Evolutionary conservation across 495 filamentous ascomycete species (phyloP), one percentile per base, ranked within the genome.

Genomic region (Aspergillus hancockii): DNA sequence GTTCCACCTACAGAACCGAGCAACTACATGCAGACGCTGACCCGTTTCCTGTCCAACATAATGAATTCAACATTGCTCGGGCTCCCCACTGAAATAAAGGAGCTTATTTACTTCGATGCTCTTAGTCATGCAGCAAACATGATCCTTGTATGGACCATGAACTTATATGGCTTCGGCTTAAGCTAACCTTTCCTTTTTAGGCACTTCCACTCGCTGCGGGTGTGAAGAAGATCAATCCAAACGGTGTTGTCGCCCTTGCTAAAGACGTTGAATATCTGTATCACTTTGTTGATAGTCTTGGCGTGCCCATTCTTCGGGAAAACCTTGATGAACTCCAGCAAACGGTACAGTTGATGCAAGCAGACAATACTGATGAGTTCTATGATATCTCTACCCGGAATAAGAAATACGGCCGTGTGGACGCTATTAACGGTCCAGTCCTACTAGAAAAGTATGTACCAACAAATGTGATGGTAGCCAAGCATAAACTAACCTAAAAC

Each of bases 41-140:
- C 92, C 0, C 83, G 85, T 9, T 98, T 97, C 68, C 80, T 98
- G n/a, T 89, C 88, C 1, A 96, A 96, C 66, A 98, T 96, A 65
- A 97, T 98, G 93, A 90, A 85, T 68, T 94, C 92, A 4, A 94
- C 93, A 0, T 80, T 98, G 8, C 83, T 98, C 4, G 93, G 92
- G 13, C 80, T 98, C 28, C 94, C 94, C 0, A 87, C 89, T 4
- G 91, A 96, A 63, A 98, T 98, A 73, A 97, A 97, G 72, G 91
- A 95, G 68, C 83, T 97, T 32, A 96, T 98, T 59, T 98, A 98
- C 73, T 97, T 97, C 63, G 93, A 97, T 69, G 95, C 95, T 3
- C 81, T 98, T 56, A 90, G 86, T 57, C 93, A 98, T 71, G 91
- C 95, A 6, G 87, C 91, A 8, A 87, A 87, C 57, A 90, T 88